Conservation (phyloP, 2,329 filamentous ascomycete species). For the Claviceps paspali region DNA sequence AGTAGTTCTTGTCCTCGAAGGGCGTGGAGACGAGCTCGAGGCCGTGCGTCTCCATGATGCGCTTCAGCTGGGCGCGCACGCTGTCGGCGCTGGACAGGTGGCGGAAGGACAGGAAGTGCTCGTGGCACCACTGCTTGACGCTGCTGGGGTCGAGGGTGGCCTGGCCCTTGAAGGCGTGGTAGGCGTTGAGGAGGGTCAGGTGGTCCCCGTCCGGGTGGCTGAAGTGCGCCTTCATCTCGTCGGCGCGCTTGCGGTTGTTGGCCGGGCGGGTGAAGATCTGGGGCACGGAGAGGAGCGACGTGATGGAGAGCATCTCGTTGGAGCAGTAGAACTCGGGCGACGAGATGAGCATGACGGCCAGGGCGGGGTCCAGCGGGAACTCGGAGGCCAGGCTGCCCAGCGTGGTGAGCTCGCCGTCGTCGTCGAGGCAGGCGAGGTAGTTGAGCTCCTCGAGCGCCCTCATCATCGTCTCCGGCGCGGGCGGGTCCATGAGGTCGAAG, state of each 20-base stretch:
- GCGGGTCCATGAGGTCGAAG: conserved; percentile 97
- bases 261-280: conserved; percentile 86
- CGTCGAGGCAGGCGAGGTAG: conserved; percentile 89
- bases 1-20: conserved; percentile 94
- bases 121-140: conserved; percentile 84
- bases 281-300: conserved; percentile 82
- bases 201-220: conserved; percentile 90
- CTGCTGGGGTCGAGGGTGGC: conserved; percentile 44
- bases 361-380: conserved; percentile 82
- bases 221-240: conserved; percentile 94
- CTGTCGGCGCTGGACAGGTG: conserved; percentile 87
- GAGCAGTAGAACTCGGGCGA: conserved; percentile 98
- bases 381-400: conserved; percentile 82
- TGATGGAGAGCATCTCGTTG: conserved; percentile 93
- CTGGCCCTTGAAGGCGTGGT: conserved; percentile 85
- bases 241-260: conserved; percentile 72
- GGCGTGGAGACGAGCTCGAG: conserved; percentile 76
- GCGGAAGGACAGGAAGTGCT: conserved; percentile 85
- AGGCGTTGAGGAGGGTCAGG: conserved; percentile 89
- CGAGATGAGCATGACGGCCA: conserved; percentile 95
- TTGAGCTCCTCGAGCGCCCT: conserved; percentile 93
- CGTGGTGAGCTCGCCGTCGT: conserved; percentile 82
- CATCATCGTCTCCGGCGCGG: conserved; percentile 96
- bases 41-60: conserved; percentile 90
- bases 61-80: conserved; percentile 77